Evolutionary conservation across 169 alveolate genomes (phyloP).

Genomic region (Sarcocystis neurona): DNA sequence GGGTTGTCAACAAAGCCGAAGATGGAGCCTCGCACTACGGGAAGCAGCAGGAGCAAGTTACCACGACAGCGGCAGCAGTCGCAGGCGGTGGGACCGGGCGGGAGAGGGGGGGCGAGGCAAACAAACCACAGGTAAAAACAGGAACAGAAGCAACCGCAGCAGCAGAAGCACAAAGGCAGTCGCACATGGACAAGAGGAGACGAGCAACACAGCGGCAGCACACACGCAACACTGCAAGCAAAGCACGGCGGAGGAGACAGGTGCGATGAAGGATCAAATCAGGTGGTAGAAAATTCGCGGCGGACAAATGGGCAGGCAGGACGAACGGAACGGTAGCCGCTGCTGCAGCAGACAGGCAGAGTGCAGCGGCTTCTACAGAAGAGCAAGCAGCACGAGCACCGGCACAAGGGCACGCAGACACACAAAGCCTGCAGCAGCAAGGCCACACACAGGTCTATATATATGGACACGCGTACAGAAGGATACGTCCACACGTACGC

Average conservation of each 20-base stretch:
- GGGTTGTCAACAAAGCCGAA: too few relatives aligned
- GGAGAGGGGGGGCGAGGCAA: neutral
- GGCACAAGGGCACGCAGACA: neutral
- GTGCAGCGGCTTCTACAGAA: slow-evolving; percentile 7
- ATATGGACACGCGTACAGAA: neutral
- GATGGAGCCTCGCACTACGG: too few relatives aligned
- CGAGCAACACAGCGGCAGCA: neutral
- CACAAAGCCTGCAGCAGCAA: neutral
- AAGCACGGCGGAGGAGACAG: neutral
- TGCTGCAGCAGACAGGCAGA: neutral
- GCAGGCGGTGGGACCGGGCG: neutral
- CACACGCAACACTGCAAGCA: neutral
- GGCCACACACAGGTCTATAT: too few relatives aligned
- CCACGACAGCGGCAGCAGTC: neutral
- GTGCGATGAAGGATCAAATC: neutral
- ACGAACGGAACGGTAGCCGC: slow-evolving; percentile 18
- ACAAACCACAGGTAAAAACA: neutral
- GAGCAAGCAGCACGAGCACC: neutral
- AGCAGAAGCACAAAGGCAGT: neutral
- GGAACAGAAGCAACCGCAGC: neutral
- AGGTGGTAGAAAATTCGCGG: neutral
- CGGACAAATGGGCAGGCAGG: neutral
- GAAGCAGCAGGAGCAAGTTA: neutral
- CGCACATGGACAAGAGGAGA: neutral
- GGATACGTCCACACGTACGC: neutral